phyloP scores from a whole-genome alignment of 2,329 filamentous ascomycete genomes.

The Madurella mycetomatis region DNA sequence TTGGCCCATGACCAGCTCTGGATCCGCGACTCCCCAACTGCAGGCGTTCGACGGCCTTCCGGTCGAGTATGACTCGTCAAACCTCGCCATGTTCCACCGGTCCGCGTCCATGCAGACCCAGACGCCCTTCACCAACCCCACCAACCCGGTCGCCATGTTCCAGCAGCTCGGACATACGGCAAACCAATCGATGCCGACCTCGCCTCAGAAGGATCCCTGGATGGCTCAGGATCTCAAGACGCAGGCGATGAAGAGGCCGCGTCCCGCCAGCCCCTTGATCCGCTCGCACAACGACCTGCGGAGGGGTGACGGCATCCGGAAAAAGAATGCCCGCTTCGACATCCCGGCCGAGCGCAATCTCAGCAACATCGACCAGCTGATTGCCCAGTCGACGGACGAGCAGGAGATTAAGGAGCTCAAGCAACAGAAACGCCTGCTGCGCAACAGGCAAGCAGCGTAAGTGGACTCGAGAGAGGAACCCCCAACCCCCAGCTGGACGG shows the following conservation, averaged over 20 bases:
- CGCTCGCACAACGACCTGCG: slow-evolving; percentile 72
- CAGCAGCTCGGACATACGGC: slow-evolving; percentile 44
- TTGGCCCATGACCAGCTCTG: slow-evolving; percentile 66
- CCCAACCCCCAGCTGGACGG: not conserved
- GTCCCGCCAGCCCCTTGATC: slow-evolving; percentile 62
- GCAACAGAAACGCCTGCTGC: slow-evolving; percentile 90
- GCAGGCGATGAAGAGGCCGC: slow-evolving; percentile 57
- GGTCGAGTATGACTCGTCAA: slow-evolving; percentile 48
- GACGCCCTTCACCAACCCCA: slow-evolving; percentile 52
- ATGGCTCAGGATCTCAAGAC: slow-evolving; percentile 45
- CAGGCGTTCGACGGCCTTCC: slow-evolving; percentile 63
- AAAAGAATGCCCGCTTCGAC: slow-evolving; percentile 98
- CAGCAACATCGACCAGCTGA: slow-evolving; percentile 90
- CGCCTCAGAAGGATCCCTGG: slow-evolving; percentile 55
- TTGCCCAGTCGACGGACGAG: slow-evolving; percentile 81
- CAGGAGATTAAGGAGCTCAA: slow-evolving; percentile 97
- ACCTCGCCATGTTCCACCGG: slow-evolving; percentile 49
- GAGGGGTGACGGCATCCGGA: slow-evolving; percentile 84
- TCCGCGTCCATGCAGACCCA: slow-evolving; percentile 43
- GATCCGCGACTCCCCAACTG: slow-evolving; percentile 65
- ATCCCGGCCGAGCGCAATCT: slow-evolving; percentile 92
- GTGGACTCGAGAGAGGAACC: slow-evolving; percentile 32
- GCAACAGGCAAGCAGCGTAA: slow-evolving; percentile 96
- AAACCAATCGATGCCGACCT: slow-evolving; percentile 47
- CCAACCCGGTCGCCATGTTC: slow-evolving; percentile 51